Evolutionary conservation across 495 filamentous ascomycete species (phyloP), one percentile per base, ranked within the genome.

Genomic region (Penicillium ochrochloron): DNA sequence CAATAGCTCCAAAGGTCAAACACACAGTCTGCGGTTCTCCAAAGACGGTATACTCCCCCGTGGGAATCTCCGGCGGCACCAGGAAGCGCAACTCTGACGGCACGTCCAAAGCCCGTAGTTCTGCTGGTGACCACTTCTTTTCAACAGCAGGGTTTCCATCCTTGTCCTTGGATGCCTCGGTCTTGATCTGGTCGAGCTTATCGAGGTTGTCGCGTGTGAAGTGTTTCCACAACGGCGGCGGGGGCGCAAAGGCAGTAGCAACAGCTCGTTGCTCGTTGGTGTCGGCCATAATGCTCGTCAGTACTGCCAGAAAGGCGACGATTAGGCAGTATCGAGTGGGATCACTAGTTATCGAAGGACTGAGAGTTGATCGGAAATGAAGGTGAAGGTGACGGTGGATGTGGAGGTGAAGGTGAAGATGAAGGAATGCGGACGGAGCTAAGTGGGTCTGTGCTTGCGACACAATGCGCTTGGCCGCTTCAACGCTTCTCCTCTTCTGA

Each of bases 171-270:
- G 81, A 67, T 1, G 76, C 73, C 35, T 82, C 76, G 31, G 79
- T 76, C 67, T 82, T 83, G 64, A 84, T 71, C 59, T 82, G 68
- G 39, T 89, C 81, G 53, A 96, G 84, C 37, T 84, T 87, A 27
- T 85, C 76, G 63, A 95, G 70, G 75, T 96, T 97, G 0, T 89
- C 86, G 4, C 85, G 70, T 0, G 92, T 97, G 78, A 98, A 98
- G 73, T 88, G 82, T 65, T 91, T 90, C 86, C 92, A 98, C 81
- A 97, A 93, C 4, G 90, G 88, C 23, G 95, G 95, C 5, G 95
- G 95, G 17, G 90, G 84, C 19, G 95, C 94, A 76, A 93, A 93
- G 29, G 86, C 80, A 14, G 84, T 80, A n/a, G 80, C 76, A n/a
- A 83, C 76, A 29, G 82, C 71, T 62, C 81, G 78, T 65, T 80